Base-by-base conservation (phyloP, 441 rosid genomes). In the Pelargonium citronellum region DNA sequence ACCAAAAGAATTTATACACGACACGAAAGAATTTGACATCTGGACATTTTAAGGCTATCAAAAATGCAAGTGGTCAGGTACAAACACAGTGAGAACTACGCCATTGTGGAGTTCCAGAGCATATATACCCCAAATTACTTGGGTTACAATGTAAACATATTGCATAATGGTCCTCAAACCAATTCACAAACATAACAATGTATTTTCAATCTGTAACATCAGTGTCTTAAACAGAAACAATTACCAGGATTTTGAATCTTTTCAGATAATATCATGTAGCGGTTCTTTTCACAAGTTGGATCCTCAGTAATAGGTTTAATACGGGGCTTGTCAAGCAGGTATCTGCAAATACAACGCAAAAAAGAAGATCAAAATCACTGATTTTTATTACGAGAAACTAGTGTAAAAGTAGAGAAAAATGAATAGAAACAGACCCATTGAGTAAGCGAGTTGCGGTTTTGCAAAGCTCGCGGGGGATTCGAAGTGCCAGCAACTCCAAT, bases 241-340 rank as follows among this genome's bases (percentile, higher is more conserved):
- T 41, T 58, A 91, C 97, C 96, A 67, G 80, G 70, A 78, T 67
- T 81, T 70, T 73, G 84, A 77, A 94, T 83, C 20, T 12, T 79
- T 66, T 91, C 96, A 1, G 98, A 88, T 60, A 94, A 80, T 72
- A 94, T 83, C 77, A 94, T 63, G 41, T 78, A 83, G 61, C 96
- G 96, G 63, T 82, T 83, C 79, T 80, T 84, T 46, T 86, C 87
- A 64, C 82, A 75, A 0, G 83, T 74, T 39, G 92, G 94, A 69
- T 94, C 95, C 79, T 91, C 97, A 4, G 83, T 82, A 30, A 94
- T 77, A 3, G 97, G 98, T 70, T 94, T 94, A 72, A 90, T 75
- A 4, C 97, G 83, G 57, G 92, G 80, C 86, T 84, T 94, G 70
- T 90, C 87, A 46, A 94, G 85, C 86, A 94, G 80, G 81, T 85